Evolutionary conservation across 1,139 yeast species (phyloP).

Genomic region (Suzukiozyma palmioleophila): DNA sequence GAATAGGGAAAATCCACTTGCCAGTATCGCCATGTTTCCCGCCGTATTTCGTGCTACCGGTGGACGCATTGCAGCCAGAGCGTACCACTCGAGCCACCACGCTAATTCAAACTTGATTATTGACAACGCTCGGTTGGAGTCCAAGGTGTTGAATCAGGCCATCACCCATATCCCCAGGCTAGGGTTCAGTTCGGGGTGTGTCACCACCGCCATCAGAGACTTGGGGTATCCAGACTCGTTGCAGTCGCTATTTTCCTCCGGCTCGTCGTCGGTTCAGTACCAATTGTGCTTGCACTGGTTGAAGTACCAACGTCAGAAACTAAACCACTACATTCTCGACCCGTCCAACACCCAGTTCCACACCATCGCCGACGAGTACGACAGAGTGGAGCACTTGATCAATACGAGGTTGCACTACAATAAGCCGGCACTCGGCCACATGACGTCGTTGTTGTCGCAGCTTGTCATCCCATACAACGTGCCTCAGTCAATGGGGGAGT

Average conservation of each 20-base stretch:
- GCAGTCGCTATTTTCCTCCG: conserved; percentile 46
- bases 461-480: conserved; percentile 54
- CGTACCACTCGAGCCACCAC: conserved; percentile 37
- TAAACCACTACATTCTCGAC: conserved; percentile 27
- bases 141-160: conserved; percentile 31
- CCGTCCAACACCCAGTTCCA: conserved; percentile 22
- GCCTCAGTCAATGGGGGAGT: conserved; percentile 52
- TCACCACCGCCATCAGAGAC: conserved; percentile 52
- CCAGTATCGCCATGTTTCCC: neutral
- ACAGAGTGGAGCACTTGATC: conserved; percentile 52
- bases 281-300: conserved; percentile 48
- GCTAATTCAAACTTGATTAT: conserved; percentile 30
- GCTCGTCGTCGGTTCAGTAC: conserved; percentile 30
- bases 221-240: conserved; percentile 66
- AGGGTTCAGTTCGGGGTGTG: conserved; percentile 66
- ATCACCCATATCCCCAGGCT: conserved; percentile 54
- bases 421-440: conserved; percentile 43
- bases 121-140: conserved; percentile 26
- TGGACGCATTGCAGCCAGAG: conserved; percentile 3
- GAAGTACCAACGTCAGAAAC: conserved; percentile 30
- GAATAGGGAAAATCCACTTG: too few species aligned
- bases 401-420: conserved; percentile 62
- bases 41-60: neutral
- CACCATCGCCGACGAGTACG: conserved; percentile 45
- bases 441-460: conserved; percentile 47